Conservation (phyloP, 2,329 filamentous ascomycete genomes). For the Setomelanomma holmii region DNA sequence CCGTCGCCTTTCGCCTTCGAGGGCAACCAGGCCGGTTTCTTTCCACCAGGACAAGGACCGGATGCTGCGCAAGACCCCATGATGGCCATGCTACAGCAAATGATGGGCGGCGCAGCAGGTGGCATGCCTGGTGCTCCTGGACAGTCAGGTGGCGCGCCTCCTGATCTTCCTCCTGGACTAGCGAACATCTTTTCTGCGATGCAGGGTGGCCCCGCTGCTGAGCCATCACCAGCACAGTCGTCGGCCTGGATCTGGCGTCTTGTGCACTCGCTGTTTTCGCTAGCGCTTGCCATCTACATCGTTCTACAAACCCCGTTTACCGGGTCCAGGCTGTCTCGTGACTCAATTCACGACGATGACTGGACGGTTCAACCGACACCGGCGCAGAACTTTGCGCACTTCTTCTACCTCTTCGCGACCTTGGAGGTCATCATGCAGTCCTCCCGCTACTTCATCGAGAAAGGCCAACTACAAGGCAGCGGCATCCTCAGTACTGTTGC, state of each 20-base stretch:
- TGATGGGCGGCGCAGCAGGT: constrained; percentile 62
- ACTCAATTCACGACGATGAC: constrained; percentile 33
- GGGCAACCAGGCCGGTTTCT: constrained; percentile 22
- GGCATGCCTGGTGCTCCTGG: constrained; percentile 35
- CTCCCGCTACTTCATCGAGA: constrained; percentile 73
- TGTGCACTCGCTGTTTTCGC: constrained; percentile 74
- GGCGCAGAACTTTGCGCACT: constrained; percentile 57
- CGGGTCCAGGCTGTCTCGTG: constrained; percentile 68
- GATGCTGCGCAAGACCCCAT: constrained; percentile 66
- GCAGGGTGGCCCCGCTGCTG: constrained; percentile 46
- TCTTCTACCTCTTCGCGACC: constrained; percentile 84
- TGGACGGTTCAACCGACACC: constrained; percentile 44
- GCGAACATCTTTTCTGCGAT: constrained; percentile 55
- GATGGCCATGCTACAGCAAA: constrained; percentile 78
- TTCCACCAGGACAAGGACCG: constrained; percentile 27
- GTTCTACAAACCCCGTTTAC: constrained; percentile 72
- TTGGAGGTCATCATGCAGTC: constrained; percentile 76
- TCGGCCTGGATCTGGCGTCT: constrained; percentile 71
- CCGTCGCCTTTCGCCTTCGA: constrained; percentile 45
- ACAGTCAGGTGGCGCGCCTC: constrained; percentile 32
- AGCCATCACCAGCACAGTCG: constrained; percentile 49
- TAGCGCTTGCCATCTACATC: constrained; percentile 74
- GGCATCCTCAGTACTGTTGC: constrained; percentile 70
- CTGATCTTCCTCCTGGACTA: constrained; percentile 50
- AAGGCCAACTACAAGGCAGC: constrained; percentile 61